Conservation (phyloP, 129 eudicot genomes). For the Flaveria brownii region DNA sequence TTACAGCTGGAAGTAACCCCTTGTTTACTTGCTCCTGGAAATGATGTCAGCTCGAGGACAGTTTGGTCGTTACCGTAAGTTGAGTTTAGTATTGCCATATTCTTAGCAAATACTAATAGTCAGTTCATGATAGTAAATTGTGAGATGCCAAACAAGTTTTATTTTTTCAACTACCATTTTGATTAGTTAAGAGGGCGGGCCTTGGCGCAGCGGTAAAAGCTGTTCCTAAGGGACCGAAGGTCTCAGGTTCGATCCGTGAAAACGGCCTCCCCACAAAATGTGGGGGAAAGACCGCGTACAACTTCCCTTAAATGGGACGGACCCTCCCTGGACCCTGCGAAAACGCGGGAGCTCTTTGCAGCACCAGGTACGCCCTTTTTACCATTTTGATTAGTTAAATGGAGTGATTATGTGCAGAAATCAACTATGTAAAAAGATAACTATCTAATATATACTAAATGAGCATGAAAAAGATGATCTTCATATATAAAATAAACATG, state of each 20-base stretch:
- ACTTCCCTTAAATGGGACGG: too few species aligned
- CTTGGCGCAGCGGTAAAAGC: too few species aligned
- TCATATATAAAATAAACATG: background rate
- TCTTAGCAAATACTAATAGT: background rate
- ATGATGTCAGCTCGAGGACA: constrained; percentile 43
- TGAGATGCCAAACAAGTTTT: background rate
- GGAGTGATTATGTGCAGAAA: background rate
- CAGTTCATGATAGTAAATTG: background rate
- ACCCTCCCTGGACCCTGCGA: too few species aligned
- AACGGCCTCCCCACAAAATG: too few species aligned
- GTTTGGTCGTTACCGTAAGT: constrained; percentile 95
- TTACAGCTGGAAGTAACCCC: constrained; percentile 87
- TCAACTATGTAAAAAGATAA: background rate
- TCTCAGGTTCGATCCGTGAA: too few species aligned
- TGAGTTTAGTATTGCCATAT: background rate
- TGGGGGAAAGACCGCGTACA: too few species aligned
- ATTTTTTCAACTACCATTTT: background rate
- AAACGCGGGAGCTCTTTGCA: too few species aligned
- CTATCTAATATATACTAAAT: background rate
- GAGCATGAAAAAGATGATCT: background rate
- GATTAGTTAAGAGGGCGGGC: background rate
- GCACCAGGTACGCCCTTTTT: too few species aligned
- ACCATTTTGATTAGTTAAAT: background rate
- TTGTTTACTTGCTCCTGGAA: constrained; percentile 77
- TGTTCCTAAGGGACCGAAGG: too few species aligned